A percentile compares a stretch with the other conserved stretches of the same genome.
Evolutionary conservation across 1,284 basidiomycete genomes (phyloP).

Genomic region (Pseudozyma tsukubaensis): DNA sequence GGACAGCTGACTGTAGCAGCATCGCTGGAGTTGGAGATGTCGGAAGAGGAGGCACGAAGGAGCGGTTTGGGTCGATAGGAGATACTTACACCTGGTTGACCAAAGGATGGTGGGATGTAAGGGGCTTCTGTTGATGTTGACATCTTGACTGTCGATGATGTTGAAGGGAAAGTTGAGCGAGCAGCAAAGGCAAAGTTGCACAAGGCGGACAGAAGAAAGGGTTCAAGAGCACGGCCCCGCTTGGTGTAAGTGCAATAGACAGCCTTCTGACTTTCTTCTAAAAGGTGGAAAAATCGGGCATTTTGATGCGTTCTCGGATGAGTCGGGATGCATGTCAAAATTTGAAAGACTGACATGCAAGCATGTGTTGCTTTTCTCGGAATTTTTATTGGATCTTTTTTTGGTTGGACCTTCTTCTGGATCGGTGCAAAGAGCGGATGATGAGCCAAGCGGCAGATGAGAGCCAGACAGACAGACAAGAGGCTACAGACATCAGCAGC

Average conservation of each 20-base stretch:
- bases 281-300: too few relatives aligned
- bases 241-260: too few relatives aligned
- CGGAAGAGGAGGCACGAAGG: background rate
- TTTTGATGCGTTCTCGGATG: background rate
- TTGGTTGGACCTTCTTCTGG: background rate
- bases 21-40: background rate
- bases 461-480: too few relatives aligned
- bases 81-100: constrained; percentile 53
- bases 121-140: constrained; percentile 5
- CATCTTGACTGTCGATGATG: background rate
- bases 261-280: too few relatives aligned
- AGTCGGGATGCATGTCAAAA: background rate
- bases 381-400: background rate
- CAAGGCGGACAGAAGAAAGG: background rate
- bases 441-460: too few relatives aligned
- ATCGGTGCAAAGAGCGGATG: background rate
- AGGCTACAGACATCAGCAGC: too few relatives aligned
- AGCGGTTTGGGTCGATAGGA: constrained; percentile 46
- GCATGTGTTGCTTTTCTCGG: background rate
- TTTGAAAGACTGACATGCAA: too few relatives aligned
- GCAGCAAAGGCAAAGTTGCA: background rate
- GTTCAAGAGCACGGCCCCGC: background rate
- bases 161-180: background rate
- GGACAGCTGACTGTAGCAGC: background rate
- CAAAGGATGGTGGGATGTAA: constrained; percentile 48